phyloP scores from a whole-genome alignment of 139 green algal genomes.

The Mychonastes homosphaera region DNA sequence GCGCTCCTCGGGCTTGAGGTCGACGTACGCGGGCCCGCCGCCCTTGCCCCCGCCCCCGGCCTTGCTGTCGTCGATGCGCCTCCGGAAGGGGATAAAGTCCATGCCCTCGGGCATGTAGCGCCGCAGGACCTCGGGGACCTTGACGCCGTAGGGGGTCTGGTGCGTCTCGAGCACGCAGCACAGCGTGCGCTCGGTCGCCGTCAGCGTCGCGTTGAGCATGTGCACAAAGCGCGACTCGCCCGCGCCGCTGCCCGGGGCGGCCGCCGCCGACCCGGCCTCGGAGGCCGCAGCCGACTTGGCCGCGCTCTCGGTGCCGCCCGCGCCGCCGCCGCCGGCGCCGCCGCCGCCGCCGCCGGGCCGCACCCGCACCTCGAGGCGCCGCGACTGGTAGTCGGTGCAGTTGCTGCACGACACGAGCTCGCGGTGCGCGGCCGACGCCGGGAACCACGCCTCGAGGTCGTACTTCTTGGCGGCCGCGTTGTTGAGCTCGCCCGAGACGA shows the following conservation, averaged over 20 bases:
- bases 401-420: conserved; percentile 98
- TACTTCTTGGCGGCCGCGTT: conserved; percentile 98
- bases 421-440: conserved; percentile 72
- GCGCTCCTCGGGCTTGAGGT: too few species aligned
- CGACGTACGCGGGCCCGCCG: too few species aligned
- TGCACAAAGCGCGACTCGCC: conserved; percentile 83
- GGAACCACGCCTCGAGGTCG: conserved; percentile 98
- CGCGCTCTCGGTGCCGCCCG: conserved; percentile 31
- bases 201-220: conserved; percentile 96
- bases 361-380: conserved; percentile 73
- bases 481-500: conserved; percentile 96
- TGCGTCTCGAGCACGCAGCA: conserved; percentile 98
- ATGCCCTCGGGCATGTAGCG: conserved; percentile 90
- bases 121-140: conserved; percentile 37
- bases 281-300: conserved; percentile 34
- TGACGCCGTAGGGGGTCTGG: conserved; percentile 69
- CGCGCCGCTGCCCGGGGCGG: conserved; percentile 42
- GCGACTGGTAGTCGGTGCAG: conserved; percentile 69
- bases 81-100: conserved; percentile 89
- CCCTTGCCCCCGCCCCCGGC: too few species aligned
- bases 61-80: background rate
- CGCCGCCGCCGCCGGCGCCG: too few species aligned
- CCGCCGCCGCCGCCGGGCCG: conserved; percentile 39
- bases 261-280: too few species aligned
- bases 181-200: conserved; percentile 91